Evolutionary conservation across 805 yeast genomes (phyloP), one percentile per base, ranked within the genome.

Genomic region (Wickerhamiella qilinensis): DNA sequence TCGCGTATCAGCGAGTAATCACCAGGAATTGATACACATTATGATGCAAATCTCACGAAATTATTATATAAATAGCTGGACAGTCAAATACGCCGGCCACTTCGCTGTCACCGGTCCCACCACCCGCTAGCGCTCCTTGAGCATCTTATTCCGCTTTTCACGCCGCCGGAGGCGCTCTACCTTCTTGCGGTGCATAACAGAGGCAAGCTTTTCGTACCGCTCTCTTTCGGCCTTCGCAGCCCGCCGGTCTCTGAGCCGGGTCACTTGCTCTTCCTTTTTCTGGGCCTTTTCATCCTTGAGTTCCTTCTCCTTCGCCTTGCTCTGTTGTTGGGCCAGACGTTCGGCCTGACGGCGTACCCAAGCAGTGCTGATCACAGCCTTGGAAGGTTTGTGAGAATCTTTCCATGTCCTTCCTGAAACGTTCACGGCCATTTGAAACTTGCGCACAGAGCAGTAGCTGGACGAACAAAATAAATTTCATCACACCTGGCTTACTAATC

Each of bases 101-200:
- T n/a, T n/a, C n/a, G n/a, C n/a, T n/a, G n/a, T n/a, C n/a, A n/a
- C n/a, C n/a, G n/a, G n/a, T n/a, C n/a, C n/a, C n/a, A n/a, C n/a
- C n/a, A n/a, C n/a, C n/a, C n/a, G n/a, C n/a, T 48, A 80, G 59
- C 96, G 94, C 55, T 86, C 97, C 57, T 77, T 84, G 56, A 86
- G 74, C 52, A 85, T 65, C 63, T 88, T 88, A 64, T 86, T 88
- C 63, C 97, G 77, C 78, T 88, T 88, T 56, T 88, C 98, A 55
- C 79, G 76, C 65, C 79, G 77, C 63, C 80, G 77, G 62, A 88
- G 57, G 60, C 98, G 73, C 46, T 85, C 97, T 30, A 85, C 81
- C 65, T 75, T 80, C 75, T 85, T 86, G 32, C 79, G 79, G 55
- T 84, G 88, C 94, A 88, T 82, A 60, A 79, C 83, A 40, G 72